phyloP scores from a whole-genome alignment of 768 basidiomycete genomes.

The Candolleomyces efflorescens region DNA sequence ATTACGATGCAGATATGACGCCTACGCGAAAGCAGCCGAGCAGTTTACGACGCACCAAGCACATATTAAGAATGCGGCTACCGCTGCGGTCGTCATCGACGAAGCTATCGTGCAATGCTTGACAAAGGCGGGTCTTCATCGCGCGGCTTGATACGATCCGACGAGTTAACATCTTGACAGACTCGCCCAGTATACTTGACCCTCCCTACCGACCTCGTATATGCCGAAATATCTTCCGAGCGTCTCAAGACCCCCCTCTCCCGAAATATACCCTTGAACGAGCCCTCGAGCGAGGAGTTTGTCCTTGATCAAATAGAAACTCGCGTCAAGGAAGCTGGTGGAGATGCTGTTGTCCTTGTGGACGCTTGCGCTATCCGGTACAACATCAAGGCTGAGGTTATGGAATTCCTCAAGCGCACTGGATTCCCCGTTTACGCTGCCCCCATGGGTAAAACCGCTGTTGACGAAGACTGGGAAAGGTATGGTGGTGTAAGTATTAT shows the following conservation, averaged over 20 bases:
- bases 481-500: slow-evolving; percentile 69
- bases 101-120: slow-evolving; percentile 69
- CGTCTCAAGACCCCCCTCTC: slow-evolving; percentile 58
- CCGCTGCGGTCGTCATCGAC: slow-evolving; percentile 73
- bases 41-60: slow-evolving; percentile 75
- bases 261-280: slow-evolving; percentile 45
- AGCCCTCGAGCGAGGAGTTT: slow-evolving; percentile 55
- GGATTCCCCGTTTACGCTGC: slow-evolving; percentile 70
- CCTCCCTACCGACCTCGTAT: slow-evolving; percentile 80
- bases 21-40: slow-evolving; percentile 69
- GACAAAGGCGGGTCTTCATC: slow-evolving; percentile 35
- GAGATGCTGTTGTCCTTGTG: slow-evolving; percentile 70
- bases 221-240: slow-evolving; percentile 59
- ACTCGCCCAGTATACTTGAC: slow-evolving; percentile 86
- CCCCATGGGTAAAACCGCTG: slow-evolving; percentile 77
- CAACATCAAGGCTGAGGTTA: slow-evolving; percentile 56
- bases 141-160: background rate
- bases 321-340: slow-evolving; percentile 57
- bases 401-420: slow-evolving; percentile 59
- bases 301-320: slow-evolving; percentile 72
- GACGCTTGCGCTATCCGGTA: slow-evolving; percentile 82
- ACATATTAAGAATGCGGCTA: slow-evolving; percentile 43
- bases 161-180: slow-evolving; percentile 24
- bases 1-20: slow-evolving; percentile 66
- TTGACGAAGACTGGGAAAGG: slow-evolving; percentile 66